A percentile compares a stretch with the other conserved stretches of the same genome.
phyloP scores from a whole-genome alignment of 2,329 filamentous ascomycete species.

The Dactylellina parvicollis region DNA sequence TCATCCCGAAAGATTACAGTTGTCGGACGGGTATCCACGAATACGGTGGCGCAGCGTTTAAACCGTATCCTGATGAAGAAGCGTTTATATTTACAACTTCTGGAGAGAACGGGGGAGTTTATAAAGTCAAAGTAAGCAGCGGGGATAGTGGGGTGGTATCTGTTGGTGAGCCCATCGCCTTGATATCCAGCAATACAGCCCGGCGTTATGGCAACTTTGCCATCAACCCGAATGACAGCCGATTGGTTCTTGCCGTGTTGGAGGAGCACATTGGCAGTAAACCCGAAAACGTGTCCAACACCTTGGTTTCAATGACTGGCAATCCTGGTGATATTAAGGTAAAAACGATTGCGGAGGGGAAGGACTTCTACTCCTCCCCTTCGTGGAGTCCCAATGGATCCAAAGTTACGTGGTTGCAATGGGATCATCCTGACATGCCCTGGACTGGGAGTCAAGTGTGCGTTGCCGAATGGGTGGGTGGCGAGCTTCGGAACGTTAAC shows the following conservation, averaged over 20 bases:
- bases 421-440: conserved; percentile 68
- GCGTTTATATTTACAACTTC: conserved; percentile 30
- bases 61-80: conserved; percentile 41
- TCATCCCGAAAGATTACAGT: conserved; percentile 51
- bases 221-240: conserved; percentile 32
- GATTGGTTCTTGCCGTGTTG: conserved; percentile 66
- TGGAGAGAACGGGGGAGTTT: conserved; percentile 11
- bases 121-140: conserved; percentile 15
- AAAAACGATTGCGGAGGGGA: conserved; percentile 62
- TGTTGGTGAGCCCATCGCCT: background rate
- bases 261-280: conserved; percentile 64
- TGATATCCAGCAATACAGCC: conserved; percentile 7
- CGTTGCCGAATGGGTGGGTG: conserved; percentile 63
- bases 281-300: conserved; percentile 59
- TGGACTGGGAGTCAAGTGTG: conserved; percentile 65
- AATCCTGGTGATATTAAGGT: conserved; percentile 59
- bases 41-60: conserved; percentile 66
- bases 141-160: conserved; percentile 7
- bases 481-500: conserved; percentile 59
- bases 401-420: conserved; percentile 67
- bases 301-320: conserved; percentile 58
- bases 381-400: conserved; percentile 65
- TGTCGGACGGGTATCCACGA: conserved; percentile 63
- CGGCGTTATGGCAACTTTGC: conserved; percentile 37
- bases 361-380: conserved; percentile 68